Evolutionary conservation across 2,329 filamentous ascomycete genomes (phyloP).

Genomic region (Fusarium oxysporum): DNA sequence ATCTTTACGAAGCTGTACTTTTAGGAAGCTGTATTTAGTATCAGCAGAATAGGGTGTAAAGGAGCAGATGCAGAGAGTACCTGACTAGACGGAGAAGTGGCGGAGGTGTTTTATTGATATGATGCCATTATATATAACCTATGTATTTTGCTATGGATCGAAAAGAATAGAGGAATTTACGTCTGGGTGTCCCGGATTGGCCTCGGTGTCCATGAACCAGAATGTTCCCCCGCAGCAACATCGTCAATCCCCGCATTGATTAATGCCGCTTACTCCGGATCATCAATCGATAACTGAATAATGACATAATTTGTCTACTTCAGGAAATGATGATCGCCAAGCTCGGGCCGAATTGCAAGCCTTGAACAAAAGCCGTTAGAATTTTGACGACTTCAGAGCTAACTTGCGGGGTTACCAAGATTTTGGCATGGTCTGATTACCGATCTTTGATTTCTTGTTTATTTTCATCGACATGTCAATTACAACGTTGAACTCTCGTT

Average conservation of each 20-base stretch:
- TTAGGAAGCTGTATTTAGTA: too few species aligned
- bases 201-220: not conserved
- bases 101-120: too few species aligned
- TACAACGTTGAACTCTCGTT: fast-evolving
- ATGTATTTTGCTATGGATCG: fast-evolving
- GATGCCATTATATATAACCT: fast-evolving
- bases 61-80: too few species aligned
- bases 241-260: not conserved
- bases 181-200: not conserved
- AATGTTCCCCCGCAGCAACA: not conserved
- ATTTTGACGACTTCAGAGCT: not conserved
- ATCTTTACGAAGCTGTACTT: too few species aligned
- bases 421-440: not conserved
- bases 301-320: not conserved
- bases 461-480: not conserved
- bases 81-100: too few species aligned
- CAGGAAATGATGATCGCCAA: not conserved
- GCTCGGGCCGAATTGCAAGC: not conserved
- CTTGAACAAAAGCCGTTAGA: not conserved
- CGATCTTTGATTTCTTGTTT: not conserved
- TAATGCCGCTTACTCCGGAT: not conserved
- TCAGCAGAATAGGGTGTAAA: too few species aligned
- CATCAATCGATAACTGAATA: not conserved
- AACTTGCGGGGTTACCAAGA: not conserved
- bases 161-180: too few species aligned